Percentiles rank a stretch among this genome's conserved stretches.
phyloP scores from a whole-genome alignment of 805 yeast species.

The Candida ficus region DNA sequence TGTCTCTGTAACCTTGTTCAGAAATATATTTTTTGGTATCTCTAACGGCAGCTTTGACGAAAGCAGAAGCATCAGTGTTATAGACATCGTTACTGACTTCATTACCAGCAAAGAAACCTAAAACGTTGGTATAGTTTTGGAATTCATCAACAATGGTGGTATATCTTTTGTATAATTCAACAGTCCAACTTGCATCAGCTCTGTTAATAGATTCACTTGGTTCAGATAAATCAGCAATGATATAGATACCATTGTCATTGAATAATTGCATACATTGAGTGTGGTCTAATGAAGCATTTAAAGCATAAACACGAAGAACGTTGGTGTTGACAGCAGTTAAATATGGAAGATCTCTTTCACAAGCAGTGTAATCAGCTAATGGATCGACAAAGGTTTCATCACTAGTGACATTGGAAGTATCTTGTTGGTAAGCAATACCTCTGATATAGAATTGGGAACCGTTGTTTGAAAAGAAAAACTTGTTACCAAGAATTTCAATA shows the following conservation, averaged over 20 bases:
- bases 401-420: conserved; percentile 45
- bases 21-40: conserved; percentile 67
- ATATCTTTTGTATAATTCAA: conserved; percentile 61
- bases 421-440: conserved; percentile 79
- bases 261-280: conserved; percentile 61
- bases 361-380: conserved; percentile 53
- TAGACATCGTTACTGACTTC: conserved; percentile 66
- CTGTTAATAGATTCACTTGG: conserved; percentile 63
- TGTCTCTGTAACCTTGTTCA: conserved; percentile 54
- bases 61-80: conserved; percentile 74
- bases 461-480: conserved; percentile 69
- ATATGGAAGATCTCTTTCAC: conserved; percentile 73
- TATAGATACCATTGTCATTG: conserved; percentile 72
- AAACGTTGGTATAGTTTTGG: conserved; percentile 62
- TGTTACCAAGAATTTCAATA: conserved; percentile 71
- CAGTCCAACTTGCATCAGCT: conserved; percentile 55
- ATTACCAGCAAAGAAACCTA: conserved; percentile 85
- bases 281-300: conserved; percentile 61
- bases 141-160: conserved; percentile 63
- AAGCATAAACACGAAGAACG: conserved; percentile 71
- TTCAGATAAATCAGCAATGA: conserved; percentile 73
- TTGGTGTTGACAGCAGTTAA: conserved; percentile 58
- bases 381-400: conserved; percentile 59
- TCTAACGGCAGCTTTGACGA: conserved; percentile 79
- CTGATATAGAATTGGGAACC: conserved; percentile 74